Evolutionary conservation across 306 rosid genomes (phyloP), one percentile per base, ranked within the genome.

Genomic region (Prunus mume): DNA sequence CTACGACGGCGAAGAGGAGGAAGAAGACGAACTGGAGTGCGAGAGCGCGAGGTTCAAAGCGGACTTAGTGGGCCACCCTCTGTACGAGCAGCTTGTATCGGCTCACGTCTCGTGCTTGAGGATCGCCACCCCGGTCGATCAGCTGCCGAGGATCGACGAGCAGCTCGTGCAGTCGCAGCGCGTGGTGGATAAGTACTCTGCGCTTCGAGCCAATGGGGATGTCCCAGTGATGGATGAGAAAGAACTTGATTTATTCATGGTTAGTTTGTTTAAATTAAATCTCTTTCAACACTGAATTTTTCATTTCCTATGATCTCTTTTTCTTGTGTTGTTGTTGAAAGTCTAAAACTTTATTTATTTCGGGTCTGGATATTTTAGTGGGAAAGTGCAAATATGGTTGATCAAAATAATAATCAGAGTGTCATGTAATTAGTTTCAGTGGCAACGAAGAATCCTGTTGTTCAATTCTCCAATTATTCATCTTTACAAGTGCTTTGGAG

Each of bases 91-190:
- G 76, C 77, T 95, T 14, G 78, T 95, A 2, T 85, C 97, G 5
- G 96, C 97, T 0, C 99, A 95, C 60, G 97, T 95, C 5, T 85
- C 99, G 6, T 95, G 99, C 46, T 79, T 95, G 12, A 85, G 97
- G 78, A 90, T 95, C 58, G 97, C 99, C 3, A 95, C 99, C 1
- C 99, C 99, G 20, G 97, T 92, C 2, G 97, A 92, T 83, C 96
- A 92, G 90, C 83, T 92, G 68, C 93, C 96, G 0, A 88, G 85
- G 85, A 92, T 92, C 80, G 96, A 92, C 49, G 93, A 90, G 11
- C 93, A 92, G 92, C 85, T 90, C 46, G 88, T 83, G 19, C 97
- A 90, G 82, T 88, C 97, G 5, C 91, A 81, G 71, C 86, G 90
- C 62, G 93, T 90, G 45, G 76, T 88, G n/a, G 81, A 86, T 2